Evolutionary conservation across 2,329 filamentous ascomycete genomes (phyloP).

Genomic region (Sporothrix brunneoviolacea): DNA sequence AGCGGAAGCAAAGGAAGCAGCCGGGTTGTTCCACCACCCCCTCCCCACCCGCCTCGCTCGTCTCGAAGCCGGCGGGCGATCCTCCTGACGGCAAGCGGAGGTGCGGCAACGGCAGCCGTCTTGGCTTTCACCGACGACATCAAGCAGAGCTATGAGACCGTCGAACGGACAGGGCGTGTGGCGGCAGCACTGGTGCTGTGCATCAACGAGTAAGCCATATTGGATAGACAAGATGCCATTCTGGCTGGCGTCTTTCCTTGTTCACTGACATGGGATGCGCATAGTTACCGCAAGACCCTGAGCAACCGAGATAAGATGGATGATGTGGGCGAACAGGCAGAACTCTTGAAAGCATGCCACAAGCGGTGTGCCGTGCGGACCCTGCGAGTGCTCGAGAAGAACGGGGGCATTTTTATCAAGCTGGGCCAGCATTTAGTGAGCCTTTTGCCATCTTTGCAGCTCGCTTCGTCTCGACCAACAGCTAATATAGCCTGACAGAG

Average conservation of each 20-base stretch:
- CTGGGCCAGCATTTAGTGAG: conserved; percentile 81
- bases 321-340: conserved; percentile 58
- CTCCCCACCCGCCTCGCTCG: neutral
- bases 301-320: conserved; percentile 58
- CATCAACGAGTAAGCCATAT: conserved; percentile 70
- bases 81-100: conserved; percentile 46
- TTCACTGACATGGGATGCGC: neutral
- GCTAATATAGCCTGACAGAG: conserved; percentile 43
- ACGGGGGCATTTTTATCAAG: conserved; percentile 98
- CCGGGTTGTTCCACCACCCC: neutral
- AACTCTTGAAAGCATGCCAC: conserved; percentile 74
- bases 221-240: too few relatives aligned
- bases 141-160: conserved; percentile 67
- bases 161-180: conserved; percentile 73
- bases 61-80: conserved; percentile 25
- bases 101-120: conserved; percentile 35
- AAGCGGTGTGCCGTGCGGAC: conserved; percentile 88
- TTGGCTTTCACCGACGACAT: conserved; percentile 61
- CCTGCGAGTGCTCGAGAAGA: conserved; percentile 80
- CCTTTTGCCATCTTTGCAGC: neutral
- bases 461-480: neutral
- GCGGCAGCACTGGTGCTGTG: conserved; percentile 66
- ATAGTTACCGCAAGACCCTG: conserved; percentile 79
- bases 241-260: too few relatives aligned
- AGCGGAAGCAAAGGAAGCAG: neutral